Percentiles rank a stretch among this genome's conserved stretches.
These are phyloP conservation scores for Coemansia sp. DNA, from an alignment of 192 early-diverging fungal genomes.

Conservation along the genomic window DNA sequence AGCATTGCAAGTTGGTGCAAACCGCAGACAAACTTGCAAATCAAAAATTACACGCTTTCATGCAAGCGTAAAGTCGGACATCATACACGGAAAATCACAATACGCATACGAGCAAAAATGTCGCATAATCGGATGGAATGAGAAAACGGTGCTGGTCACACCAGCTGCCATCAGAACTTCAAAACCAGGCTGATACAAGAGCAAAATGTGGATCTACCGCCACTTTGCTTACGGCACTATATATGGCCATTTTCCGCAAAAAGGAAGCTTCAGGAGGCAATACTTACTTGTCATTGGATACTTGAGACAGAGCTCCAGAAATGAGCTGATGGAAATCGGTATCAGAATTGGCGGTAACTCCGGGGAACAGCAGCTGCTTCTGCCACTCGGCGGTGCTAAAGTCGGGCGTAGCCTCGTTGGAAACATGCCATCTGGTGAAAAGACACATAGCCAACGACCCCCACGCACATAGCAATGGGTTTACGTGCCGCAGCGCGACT, in stretches of 20 bases:
- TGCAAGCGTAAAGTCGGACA: background rate
- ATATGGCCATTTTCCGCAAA: no score
- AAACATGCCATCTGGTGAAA: conserved; percentile 39
- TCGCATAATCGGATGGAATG: background rate
- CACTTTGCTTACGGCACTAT: no score
- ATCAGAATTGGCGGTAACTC: conserved; percentile 2
- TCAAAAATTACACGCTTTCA: background rate
- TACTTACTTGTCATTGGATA: conserved; percentile 52
- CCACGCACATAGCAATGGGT: conserved; percentile 46
- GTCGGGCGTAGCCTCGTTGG: conserved; percentile 37
- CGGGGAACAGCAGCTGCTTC: conserved; percentile 32
- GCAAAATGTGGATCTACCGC: background rate
- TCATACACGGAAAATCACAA: background rate
- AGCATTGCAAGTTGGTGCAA: no score
- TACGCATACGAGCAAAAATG: background rate
- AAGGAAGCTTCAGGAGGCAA: no score
- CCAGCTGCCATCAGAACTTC: background rate
- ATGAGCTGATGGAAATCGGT: conserved; percentile 8
- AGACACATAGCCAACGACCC: conserved; percentile 37
- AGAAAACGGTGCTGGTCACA: background rate
- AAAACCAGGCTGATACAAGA: background rate
- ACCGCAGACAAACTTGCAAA: background rate
- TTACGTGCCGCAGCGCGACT: conserved; percentile 28
- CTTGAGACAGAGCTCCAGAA: conserved; percentile 7
- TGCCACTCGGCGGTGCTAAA: conserved; percentile 39